Evolutionary conservation across 2,329 filamentous ascomycete genomes (phyloP).

Genomic region (Epichloe aotearoae): DNA sequence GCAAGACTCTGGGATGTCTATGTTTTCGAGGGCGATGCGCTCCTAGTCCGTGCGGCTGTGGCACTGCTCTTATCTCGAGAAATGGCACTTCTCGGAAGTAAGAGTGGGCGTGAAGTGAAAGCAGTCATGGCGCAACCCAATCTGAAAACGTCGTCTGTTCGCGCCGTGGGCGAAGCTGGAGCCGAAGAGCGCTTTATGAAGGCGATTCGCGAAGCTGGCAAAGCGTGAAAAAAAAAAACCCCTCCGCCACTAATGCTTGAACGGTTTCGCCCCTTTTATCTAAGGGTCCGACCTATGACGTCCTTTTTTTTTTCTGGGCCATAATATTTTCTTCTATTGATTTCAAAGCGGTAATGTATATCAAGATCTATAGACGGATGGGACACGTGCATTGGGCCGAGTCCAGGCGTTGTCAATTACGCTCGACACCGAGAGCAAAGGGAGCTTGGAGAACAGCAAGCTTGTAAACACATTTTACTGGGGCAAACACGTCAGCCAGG

Average conservation of each 20-base stretch:
- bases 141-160: constrained; percentile 16
- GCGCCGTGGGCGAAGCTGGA: constrained; percentile 27
- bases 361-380: constrained; percentile 10
- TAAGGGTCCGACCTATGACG: not conserved
- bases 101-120: constrained; percentile 30
- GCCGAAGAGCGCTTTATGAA: constrained; percentile 33
- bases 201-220: constrained; percentile 22
- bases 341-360: constrained; percentile 13
- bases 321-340: constrained; percentile 6
- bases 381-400: not conserved
- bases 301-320: not conserved
- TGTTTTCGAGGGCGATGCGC: constrained; percentile 65
- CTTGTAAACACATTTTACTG: not conserved
- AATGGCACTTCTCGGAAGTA: constrained; percentile 35
- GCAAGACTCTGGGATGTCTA: constrained; percentile 70
- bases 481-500: not conserved
- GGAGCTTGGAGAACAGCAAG: not conserved
- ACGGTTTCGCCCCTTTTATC: not conserved
- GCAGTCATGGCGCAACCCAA: constrained; percentile 21
- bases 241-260: not conserved
- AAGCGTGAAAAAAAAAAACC: constrained; percentile 11
- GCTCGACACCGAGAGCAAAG: not conserved
- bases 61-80: constrained; percentile 47
- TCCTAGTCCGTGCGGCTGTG: constrained; percentile 58
- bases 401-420: constrained; percentile 8